A percentile compares a stretch with the other conserved stretches of the same genome.
Conservation (phyloP, 345 rosid species). For the Bruguiera sexangula region DNA sequence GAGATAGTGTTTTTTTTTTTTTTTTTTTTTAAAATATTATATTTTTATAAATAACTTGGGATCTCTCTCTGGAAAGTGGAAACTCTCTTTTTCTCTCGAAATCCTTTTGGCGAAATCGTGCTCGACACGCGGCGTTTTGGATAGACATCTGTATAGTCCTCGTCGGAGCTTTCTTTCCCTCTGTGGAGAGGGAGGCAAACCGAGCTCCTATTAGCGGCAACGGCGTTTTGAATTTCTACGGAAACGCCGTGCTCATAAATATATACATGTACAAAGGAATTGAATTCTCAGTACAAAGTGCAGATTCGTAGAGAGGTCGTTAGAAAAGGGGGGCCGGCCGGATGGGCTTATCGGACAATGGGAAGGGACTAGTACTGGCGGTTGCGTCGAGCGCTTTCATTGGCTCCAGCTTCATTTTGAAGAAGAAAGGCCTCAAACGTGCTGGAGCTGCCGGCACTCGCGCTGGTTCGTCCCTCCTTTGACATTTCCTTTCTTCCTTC, state of each 20-base stretch:
- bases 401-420: slow-evolving; percentile 87
- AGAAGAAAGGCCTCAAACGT: slow-evolving; percentile 91
- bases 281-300: not conserved
- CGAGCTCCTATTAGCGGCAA: slow-evolving; percentile 1
- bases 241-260: too few species aligned
- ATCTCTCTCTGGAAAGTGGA: not conserved
- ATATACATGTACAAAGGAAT: not conserved
- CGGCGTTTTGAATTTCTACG: too few species aligned
- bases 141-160: not conserved
- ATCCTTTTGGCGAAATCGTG: not conserved
- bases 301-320: too few species aligned
- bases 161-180: not conserved
- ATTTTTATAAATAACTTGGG: not conserved
- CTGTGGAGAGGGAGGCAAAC: too few species aligned
- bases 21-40: too few species aligned
- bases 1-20: not conserved
- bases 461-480: slow-evolving; percentile 49
- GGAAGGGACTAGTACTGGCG: slow-evolving; percentile 70
- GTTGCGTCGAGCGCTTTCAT: slow-evolving; percentile 71
- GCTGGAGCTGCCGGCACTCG: slow-evolving; percentile 80
- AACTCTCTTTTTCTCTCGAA: not conserved
- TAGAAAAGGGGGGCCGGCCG: not conserved
- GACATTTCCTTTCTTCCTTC: not conserved
- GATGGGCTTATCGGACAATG: slow-evolving; percentile 61
- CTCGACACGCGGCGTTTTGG: not conserved